Conservation (phyloP, 1,284 basidiomycete species). For the Gomphus bonarii region DNA sequence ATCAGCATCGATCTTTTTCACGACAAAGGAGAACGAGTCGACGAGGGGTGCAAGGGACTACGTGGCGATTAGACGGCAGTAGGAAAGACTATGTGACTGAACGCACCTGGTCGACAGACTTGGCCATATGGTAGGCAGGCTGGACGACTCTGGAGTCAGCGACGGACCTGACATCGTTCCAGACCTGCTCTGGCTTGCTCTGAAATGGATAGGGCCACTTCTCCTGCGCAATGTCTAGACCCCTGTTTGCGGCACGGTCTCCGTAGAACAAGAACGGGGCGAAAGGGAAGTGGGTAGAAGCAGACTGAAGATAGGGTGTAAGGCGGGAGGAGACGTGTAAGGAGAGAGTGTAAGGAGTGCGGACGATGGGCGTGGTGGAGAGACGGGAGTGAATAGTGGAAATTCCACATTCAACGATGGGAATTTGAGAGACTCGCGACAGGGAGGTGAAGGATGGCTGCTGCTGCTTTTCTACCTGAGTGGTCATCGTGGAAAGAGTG, state of each 20-base stretch:
- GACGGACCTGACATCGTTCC: slow-evolving; percentile 9
- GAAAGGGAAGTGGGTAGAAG: slow-evolving; percentile 5
- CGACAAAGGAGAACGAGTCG: slow-evolving; percentile 10
- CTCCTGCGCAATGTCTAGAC: slow-evolving; percentile 17
- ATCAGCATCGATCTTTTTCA: slow-evolving; percentile 5
- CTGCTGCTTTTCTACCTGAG: background rate
- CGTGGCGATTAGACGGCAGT: background rate
- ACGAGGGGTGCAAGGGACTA: slow-evolving; percentile 7
- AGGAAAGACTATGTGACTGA: background rate
- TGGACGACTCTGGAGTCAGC: slow-evolving; percentile 2
- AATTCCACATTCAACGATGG: slow-evolving; percentile 6
- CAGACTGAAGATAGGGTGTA: slow-evolving; percentile 2
- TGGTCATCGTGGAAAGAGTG: background rate
- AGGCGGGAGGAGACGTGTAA: background rate
- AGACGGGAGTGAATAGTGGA: slow-evolving; percentile 6
- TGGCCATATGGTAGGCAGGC: slow-evolving; percentile 1
- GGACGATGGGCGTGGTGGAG: slow-evolving; percentile 3
- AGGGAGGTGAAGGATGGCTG: background rate
- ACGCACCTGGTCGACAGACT: slow-evolving; percentile 8
- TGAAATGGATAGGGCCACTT: slow-evolving; percentile 20
- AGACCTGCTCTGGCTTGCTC: slow-evolving; percentile 17
- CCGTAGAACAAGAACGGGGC: slow-evolving; percentile 2
- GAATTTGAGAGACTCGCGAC: slow-evolving; percentile 6
- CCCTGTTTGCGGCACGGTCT: slow-evolving; percentile 12
- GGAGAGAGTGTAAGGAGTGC: slow-evolving; percentile 4